phyloP scores from a whole-genome alignment of 2,329 filamentous ascomycete genomes.

The Colletotrichum neosansevieriae region DNA sequence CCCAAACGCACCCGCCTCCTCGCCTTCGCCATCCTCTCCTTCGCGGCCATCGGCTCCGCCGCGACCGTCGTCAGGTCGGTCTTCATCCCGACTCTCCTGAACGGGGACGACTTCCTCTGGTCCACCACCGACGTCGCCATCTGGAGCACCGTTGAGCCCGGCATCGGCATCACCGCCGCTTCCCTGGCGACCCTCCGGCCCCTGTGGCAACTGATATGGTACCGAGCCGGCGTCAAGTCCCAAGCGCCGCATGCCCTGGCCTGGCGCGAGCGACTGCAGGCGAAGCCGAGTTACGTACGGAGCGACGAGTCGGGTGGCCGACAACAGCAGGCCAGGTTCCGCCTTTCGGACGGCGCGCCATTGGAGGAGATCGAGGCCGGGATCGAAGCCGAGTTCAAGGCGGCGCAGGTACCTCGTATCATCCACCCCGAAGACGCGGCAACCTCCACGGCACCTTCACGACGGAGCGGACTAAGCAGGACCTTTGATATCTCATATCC shows the following conservation, averaged over 20 bases:
- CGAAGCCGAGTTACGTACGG: constrained; percentile 29
- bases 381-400: not conserved
- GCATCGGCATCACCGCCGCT: constrained; percentile 56
- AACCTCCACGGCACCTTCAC: not conserved
- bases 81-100: constrained; percentile 53
- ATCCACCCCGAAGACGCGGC: constrained; percentile 1
- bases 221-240: constrained; percentile 21
- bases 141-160: constrained; percentile 60
- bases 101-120: constrained; percentile 57
- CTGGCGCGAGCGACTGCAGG: constrained; percentile 32
- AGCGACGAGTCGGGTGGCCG: constrained; percentile 25
- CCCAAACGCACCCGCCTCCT: constrained; percentile 53
- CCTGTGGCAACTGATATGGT: constrained; percentile 43
- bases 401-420: constrained; percentile 11
- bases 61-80: constrained; percentile 59
- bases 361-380: constrained; percentile 7
- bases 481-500: constrained; percentile 2
- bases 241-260: constrained; percentile 18
- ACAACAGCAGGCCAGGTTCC: not conserved
- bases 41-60: constrained; percentile 50
- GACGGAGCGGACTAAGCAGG: constrained; percentile 28
- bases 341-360: not conserved
- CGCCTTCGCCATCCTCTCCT: constrained; percentile 48
- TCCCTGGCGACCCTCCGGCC: constrained; percentile 55
- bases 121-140: constrained; percentile 57